phyloP scores from a whole-genome alignment of 805 yeast species.

The Kodamaea kaohsiungensis region DNA sequence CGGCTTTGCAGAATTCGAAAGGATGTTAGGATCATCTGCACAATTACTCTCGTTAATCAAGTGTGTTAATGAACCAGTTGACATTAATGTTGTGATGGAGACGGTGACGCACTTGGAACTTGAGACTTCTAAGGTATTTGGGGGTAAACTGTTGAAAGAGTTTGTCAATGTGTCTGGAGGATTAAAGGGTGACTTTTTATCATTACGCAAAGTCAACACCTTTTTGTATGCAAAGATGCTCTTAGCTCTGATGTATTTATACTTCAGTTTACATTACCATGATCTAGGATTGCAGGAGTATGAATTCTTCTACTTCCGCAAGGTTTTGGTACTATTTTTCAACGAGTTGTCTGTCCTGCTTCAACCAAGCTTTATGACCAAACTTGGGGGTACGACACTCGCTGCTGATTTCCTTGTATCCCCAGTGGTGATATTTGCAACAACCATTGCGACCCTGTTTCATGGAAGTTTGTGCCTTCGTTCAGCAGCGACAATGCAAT shows the following conservation, averaged over 20 bases:
- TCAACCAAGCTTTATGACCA: background rate
- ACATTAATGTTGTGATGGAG: conserved; percentile 35
- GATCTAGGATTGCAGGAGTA: conserved; percentile 14
- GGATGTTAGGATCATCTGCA: conserved; percentile 32
- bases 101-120: conserved; percentile 38
- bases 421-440: conserved; percentile 7
- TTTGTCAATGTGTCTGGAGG: background rate
- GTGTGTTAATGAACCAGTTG: conserved; percentile 40
- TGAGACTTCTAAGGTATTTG: conserved; percentile 27
- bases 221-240: conserved; percentile 16
- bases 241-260: conserved; percentile 17
- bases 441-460: conserved; percentile 7
- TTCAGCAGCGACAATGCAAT: background rate
- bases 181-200: background rate
- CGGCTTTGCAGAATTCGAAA: conserved; percentile 31
- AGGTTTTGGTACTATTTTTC: conserved; percentile 14
- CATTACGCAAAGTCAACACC: conserved; percentile 13
- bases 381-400: background rate
- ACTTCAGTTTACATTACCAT: conserved; percentile 20
- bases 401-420: conserved; percentile 7
- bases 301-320: conserved; percentile 19
- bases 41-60: conserved; percentile 24
- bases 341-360: conserved; percentile 15
- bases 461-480: conserved; percentile 9
- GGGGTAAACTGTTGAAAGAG: conserved; percentile 7